Evolutionary conservation across 2,329 filamentous ascomycete species (phyloP).

Genomic region (Fusarium metavorans): DNA sequence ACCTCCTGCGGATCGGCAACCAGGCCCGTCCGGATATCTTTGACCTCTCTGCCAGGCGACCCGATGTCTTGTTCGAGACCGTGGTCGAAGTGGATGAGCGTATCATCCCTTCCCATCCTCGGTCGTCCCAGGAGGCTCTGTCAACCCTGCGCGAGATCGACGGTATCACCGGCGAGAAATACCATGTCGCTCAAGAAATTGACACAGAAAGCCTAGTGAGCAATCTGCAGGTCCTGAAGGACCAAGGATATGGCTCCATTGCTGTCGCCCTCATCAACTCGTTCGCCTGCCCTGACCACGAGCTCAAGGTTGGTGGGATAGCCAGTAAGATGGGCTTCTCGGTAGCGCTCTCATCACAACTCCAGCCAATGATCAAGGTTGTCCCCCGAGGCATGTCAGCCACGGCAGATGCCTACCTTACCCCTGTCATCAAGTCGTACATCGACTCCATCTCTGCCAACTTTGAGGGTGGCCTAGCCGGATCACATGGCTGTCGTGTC

Average conservation of each 20-base stretch:
- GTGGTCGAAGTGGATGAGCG: neutral
- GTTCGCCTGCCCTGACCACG: neutral
- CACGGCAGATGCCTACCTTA: conserved; percentile 56
- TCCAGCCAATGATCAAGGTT: conserved; percentile 54
- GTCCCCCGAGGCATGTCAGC: conserved; percentile 56
- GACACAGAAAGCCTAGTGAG: neutral
- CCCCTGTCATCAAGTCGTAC: conserved; percentile 52
- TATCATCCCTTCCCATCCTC: neutral
- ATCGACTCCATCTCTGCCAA: conserved; percentile 42
- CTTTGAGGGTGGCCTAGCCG: conserved; percentile 50
- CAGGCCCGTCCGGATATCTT: neutral
- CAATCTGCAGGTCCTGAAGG: neutral
- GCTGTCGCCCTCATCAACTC: neutral
- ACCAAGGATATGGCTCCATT: neutral
- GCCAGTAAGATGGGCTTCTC: neutral
- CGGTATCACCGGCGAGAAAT: neutral
- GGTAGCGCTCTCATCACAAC: neutral
- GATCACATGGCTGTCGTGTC: conserved; percentile 33
- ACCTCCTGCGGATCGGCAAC: neutral
- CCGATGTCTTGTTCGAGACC: neutral
- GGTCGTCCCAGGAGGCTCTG: neutral
- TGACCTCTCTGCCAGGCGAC: neutral
- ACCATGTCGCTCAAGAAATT: neutral
- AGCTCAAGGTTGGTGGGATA: neutral
- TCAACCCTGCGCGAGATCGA: neutral